Evolutionary conservation across 805 yeast genomes (phyloP).

Genomic region (Ogataea corticis): DNA sequence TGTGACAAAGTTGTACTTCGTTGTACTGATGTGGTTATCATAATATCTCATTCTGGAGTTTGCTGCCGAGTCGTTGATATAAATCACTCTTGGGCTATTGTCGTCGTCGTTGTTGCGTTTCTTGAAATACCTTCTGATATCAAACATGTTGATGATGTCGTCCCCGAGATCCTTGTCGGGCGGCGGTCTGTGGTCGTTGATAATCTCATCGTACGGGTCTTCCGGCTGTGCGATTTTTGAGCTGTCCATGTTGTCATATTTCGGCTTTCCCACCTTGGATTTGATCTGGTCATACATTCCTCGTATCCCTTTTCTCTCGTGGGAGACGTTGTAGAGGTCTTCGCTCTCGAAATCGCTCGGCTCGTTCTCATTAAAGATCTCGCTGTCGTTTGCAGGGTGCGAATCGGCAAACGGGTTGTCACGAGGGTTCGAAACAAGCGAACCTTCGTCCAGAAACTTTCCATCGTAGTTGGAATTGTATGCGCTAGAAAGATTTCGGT

Average conservation of each 20-base stretch:
- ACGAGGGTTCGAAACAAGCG: conserved; percentile 3
- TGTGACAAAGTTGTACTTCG: conserved; percentile 91
- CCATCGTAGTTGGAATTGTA: conserved; percentile 21
- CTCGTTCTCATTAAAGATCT: conserved; percentile 17
- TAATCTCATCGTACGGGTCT: conserved; percentile 25
- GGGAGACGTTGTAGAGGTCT: conserved; percentile 12
- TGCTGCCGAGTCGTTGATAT: conserved; percentile 59
- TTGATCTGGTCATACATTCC: conserved; percentile 33
- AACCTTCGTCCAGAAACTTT: conserved; percentile 9
- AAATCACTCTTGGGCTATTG: conserved; percentile 61
- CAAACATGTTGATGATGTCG: conserved; percentile 28
- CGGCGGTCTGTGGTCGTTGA: conserved; percentile 27
- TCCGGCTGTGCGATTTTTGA: neutral
- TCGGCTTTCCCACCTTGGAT: conserved; percentile 27
- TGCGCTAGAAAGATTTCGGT: conserved; percentile 17
- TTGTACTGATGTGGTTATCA: conserved; percentile 89
- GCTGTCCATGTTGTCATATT: conserved; percentile 26
- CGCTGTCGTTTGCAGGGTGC: conserved; percentile 14
- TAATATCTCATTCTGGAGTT: conserved; percentile 59
- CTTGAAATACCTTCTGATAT: conserved; percentile 29
- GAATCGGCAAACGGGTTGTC: conserved; percentile 6
- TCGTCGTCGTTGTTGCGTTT: conserved; percentile 23
- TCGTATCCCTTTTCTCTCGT: conserved; percentile 18
- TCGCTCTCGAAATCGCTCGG: conserved; percentile 23
- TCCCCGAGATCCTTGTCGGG: conserved; percentile 25